Base-by-base conservation (phyloP, 768 basidiomycete species). In the Suillus plorans region DNA sequence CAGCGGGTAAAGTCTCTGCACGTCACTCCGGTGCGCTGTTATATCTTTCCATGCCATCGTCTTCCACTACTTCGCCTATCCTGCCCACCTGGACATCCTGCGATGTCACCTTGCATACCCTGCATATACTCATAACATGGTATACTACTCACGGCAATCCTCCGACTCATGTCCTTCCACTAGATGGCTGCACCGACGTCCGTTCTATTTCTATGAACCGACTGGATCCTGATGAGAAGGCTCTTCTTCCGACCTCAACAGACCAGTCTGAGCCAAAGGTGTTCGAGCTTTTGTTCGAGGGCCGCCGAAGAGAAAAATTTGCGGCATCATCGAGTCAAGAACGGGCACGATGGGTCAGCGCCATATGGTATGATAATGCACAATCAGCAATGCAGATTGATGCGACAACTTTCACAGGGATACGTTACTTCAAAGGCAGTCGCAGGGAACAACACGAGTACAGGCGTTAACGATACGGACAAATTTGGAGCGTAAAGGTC, bases 321-420 rank as follows among this genome's bases (percentile, higher is more conserved):
- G 90, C 88, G 0, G 86, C 84, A 3, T 73, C 78, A 12, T 86
- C 86, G 25, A 82, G 85, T 34, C 80, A 83, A 64, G 89, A 89
- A 63, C 80, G 91, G 60, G 89, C 89, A 4, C 82, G 81, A 10
- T 92, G 91, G 91, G 82, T 92, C 59, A 89, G 87, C 69, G 84
- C 87, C 4, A 85, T 92, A 56, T 92, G 91, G 91, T 90, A 72
- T 70, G 80, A 39, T 41, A 41, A 34, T 58, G 41, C 57, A 12
- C 9, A 25, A 44, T 39, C 55, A 14, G 2, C 41, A 12, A 66
- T 59, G 8, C 41, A 34, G 28, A 44, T 50, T 28, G 4, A 1
- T 61, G 45, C 53, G 63, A 34, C 68, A 65, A 10, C 31, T 50
- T 45, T 63, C 45, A 5, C 68, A 89, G 89, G 89, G 88, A 91